Evolutionary conservation across 345 rosid species (phyloP).

Genomic region (Citrus medica): DNA sequence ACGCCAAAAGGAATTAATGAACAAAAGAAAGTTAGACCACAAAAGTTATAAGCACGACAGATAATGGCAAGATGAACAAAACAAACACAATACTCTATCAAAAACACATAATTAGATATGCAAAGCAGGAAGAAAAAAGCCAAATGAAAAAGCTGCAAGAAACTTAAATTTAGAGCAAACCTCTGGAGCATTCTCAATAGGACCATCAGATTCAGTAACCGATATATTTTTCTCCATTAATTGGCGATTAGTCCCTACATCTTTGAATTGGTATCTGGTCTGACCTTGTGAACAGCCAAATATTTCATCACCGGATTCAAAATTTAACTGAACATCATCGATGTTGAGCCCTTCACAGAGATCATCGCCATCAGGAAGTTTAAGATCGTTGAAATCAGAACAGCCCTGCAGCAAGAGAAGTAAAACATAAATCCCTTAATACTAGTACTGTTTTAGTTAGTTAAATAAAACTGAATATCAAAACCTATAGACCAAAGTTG

Average conservation of each 20-base stretch:
- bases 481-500: background rate
- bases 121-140: background rate
- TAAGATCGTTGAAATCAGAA: conserved; percentile 35
- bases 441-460: background rate
- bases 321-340: conserved; percentile 46
- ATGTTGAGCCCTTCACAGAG: conserved; percentile 51
- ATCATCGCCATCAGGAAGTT: conserved; percentile 46
- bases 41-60: background rate
- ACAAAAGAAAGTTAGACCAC: background rate
- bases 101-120: background rate
- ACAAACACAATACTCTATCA: background rate
- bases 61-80: background rate
- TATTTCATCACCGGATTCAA: conserved; percentile 49
- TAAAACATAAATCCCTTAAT: background rate
- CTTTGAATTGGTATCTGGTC: conserved; percentile 31
- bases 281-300: conserved; percentile 38
- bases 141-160: conserved; percentile 1
- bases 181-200: conserved; percentile 45
- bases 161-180: conserved; percentile 21
- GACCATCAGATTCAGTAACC: conserved; percentile 38
- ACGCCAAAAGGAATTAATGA: background rate
- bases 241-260: conserved; percentile 31
- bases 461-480: background rate
- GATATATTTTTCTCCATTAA: conserved; percentile 44
- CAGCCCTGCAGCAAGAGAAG: conserved; percentile 28